Conservation (phyloP, 805 yeast species). For the Yarrowia porcina region DNA sequence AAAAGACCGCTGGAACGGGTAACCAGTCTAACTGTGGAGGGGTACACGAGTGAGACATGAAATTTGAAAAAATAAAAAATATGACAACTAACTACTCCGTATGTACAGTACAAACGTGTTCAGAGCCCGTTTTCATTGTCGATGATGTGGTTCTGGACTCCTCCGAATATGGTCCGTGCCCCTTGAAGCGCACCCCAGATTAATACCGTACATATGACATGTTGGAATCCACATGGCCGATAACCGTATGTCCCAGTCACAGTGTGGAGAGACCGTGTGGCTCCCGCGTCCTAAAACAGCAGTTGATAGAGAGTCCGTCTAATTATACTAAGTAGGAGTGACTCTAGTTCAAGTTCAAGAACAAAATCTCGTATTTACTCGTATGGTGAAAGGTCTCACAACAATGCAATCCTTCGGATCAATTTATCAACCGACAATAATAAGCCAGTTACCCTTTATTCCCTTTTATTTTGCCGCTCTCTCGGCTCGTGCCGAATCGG, state of each 20-base stretch:
- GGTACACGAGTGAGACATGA: not conserved
- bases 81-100: too few relatives aligned
- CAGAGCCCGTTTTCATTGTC: too few relatives aligned
- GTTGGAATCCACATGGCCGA: conserved; percentile 17
- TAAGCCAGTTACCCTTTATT: not conserved
- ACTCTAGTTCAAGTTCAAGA: too few relatives aligned
- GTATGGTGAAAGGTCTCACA: too few relatives aligned
- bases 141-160: too few relatives aligned
- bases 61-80: too few relatives aligned
- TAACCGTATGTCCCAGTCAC: not conserved
- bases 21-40: not conserved
- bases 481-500: not conserved
- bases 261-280: not conserved
- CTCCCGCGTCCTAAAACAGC: not conserved
- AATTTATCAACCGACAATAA: not conserved
- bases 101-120: too few relatives aligned
- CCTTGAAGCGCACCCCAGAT: conserved; percentile 10
- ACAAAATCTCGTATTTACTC: too few relatives aligned
- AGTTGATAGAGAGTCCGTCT: not conserved
- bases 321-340: too few relatives aligned
- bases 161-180: conserved; percentile 8
- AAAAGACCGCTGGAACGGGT: not conserved
- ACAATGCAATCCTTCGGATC: not conserved
- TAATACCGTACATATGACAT: not conserved
- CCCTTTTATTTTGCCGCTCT: not conserved